Percentiles rank a stretch among this genome's conserved stretches.
Evolutionary conservation across 768 basidiomycete species (phyloP).

Genomic region (Gloeopeniophorella convolvens): DNA sequence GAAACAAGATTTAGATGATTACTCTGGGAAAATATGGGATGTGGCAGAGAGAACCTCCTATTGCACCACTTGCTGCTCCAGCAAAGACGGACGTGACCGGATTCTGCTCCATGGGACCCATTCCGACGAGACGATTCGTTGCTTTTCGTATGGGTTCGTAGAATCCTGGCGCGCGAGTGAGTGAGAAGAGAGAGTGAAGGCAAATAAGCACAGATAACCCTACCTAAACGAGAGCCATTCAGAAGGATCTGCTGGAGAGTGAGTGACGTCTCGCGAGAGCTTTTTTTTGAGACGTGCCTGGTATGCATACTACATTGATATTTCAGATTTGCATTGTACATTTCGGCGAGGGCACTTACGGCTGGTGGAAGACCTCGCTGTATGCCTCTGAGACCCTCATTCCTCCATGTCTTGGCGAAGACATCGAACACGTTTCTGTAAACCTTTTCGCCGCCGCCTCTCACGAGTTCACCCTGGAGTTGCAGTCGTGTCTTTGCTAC

Average conservation of each 20-base stretch:
- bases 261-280: background rate
- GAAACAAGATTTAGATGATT: background rate
- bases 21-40: background rate
- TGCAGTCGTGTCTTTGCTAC: conserved; percentile 95
- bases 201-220: conserved; percentile 10
- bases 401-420: conserved; percentile 75
- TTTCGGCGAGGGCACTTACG: too few relatives aligned
- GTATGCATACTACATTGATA: conserved; percentile 65
- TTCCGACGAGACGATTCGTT: conserved; percentile 65
- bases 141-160: conserved; percentile 84
- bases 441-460: conserved; percentile 60
- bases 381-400: conserved; percentile 87
- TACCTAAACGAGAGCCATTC: conserved; percentile 87
- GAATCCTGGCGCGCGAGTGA: conserved; percentile 54
- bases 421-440: conserved; percentile 91
- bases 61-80: conserved; percentile 83
- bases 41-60: conserved; percentile 57
- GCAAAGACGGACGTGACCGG: conserved; percentile 75
- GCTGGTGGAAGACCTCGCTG: conserved; percentile 91
- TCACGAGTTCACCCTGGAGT: conserved; percentile 91
- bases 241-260: conserved; percentile 60
- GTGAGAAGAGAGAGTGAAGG: background rate
- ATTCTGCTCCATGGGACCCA: conserved; percentile 55
- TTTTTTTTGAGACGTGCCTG: conserved; percentile 57
- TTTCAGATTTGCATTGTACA: conserved; percentile 13